Conservation (phyloP, 805 yeast genomes). For the Lachancea nothofagi region DNA sequence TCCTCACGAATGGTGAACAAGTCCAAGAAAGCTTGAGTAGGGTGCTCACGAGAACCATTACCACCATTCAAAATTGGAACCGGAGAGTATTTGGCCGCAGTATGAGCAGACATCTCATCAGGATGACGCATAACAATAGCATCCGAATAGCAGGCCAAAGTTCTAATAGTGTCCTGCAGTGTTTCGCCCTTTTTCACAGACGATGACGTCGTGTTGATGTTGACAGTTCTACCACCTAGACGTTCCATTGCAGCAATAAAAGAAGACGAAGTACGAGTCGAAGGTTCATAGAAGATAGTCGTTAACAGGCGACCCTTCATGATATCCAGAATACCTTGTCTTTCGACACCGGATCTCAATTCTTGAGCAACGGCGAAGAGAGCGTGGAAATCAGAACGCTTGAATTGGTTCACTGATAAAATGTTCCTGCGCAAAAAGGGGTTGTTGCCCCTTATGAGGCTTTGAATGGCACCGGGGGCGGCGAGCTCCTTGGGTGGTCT, state of each 20-base stretch:
- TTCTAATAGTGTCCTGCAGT: conserved; percentile 90
- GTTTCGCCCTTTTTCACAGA: conserved; percentile 98
- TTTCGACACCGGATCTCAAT: conserved; percentile 93
- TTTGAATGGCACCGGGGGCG: conserved; percentile 74
- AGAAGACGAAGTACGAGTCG: conserved; percentile 93
- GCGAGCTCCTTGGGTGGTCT: conserved; percentile 68
- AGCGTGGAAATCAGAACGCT: conserved; percentile 84
- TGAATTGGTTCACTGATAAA: conserved; percentile 80
- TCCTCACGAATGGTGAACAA: conserved; percentile 98
- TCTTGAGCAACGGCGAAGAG: conserved; percentile 97
- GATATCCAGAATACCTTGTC: conserved; percentile 89
- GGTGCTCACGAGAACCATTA: conserved; percentile 96
- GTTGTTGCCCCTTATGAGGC: conserved; percentile 74
- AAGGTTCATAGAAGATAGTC: conserved; percentile 96
- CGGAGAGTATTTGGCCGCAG: conserved; percentile 94
- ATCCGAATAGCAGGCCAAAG: conserved; percentile 92
- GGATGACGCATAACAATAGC: conserved; percentile 98
- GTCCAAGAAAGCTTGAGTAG: conserved; percentile 96
- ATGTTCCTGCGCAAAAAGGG: conserved; percentile 87
- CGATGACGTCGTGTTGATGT: conserved; percentile 80
- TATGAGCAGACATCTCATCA: conserved; percentile 80
- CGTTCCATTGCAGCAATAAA: conserved; percentile 99
- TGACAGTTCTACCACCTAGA: conserved; percentile 94
- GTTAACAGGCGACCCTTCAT: conserved; percentile 87
- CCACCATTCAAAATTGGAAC: conserved; percentile 98